Base-by-base conservation (phyloP, 805 yeast species). In the Cyberlindnera nakhonratchasimensis region DNA sequence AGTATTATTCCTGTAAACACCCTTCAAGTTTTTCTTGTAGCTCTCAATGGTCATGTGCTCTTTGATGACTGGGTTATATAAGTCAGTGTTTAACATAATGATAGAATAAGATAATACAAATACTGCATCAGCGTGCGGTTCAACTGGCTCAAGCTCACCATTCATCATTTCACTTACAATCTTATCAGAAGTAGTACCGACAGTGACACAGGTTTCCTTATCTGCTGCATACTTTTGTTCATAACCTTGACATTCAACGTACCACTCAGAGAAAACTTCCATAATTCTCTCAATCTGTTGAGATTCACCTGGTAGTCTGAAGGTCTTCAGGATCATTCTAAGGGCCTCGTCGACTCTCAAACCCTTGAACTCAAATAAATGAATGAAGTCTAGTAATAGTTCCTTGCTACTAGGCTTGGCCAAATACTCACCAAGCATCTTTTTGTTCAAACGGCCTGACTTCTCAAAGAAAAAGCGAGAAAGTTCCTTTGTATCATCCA, bases 221-320 rank as follows among this genome's bases (percentile, higher is more conserved):
- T 45, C 45, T 11, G 42, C 18, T 5, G 37, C 32, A 22, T 56
- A 57, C 24, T 17, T 22, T 19, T 21, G 20, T 4, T 46, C 53
- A 21, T 52, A 55, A 9, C 67, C 48, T 55, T 82, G 87, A 44
- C 84, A 80, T 16, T 69, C 70, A 12, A 86, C 85, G 63, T 87
- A 93, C 45, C 86, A 77, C 31, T 79, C 81, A 3, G 95, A 89
- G 63, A 93, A 93, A 6, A 79, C 70, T 55, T 91, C 97, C 22
- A 93, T 83, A 13, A 91, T 78, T 55, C 96, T 75, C 62, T 93
- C 99, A 59, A 93, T 93, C 62, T 88, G 96, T 58, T 89, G 98
- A 0, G 97, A 85, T 65, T 93, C 99, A 46, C 99, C 99, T 1
- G 98, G 98, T 37, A 93, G 71, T 61, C 99, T 77, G 59, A 93